phyloP scores from a whole-genome alignment of 2,329 filamentous ascomycete species.

The Fusarium sp. region DNA sequence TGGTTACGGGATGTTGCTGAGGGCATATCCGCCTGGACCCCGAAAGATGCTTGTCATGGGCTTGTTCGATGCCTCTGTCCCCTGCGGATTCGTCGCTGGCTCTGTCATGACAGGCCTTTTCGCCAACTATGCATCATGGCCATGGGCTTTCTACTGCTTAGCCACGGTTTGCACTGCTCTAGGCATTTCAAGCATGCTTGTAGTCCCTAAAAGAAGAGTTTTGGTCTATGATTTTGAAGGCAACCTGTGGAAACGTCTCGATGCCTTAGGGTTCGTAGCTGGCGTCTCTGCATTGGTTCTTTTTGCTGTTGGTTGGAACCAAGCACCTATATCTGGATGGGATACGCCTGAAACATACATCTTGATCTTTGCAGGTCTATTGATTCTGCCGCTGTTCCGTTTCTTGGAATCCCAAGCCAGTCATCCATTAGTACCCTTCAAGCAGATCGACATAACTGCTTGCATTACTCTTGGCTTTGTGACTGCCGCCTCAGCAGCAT shows the following conservation, averaged over 20 bases:
- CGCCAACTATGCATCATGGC: conserved; percentile 39
- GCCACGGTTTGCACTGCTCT: conserved; percentile 37
- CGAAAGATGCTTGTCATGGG: conserved; percentile 42
- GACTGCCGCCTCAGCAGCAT: conserved; percentile 36
- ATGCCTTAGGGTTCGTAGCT: conserved; percentile 28
- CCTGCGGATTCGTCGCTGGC: conserved; percentile 42
- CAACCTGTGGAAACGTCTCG: conserved; percentile 42
- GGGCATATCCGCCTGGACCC: conserved; percentile 42
- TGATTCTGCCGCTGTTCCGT: conserved; percentile 24
- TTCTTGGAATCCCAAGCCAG: conserved; percentile 38
- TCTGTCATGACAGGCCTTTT: conserved; percentile 43
- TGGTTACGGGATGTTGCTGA: conserved; percentile 38
- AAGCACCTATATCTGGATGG: conserved; percentile 37
- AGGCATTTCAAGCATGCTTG: conserved; percentile 37
- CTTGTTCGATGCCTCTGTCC: conserved; percentile 41
- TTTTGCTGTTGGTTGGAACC: conserved; percentile 44
- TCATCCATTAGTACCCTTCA: conserved; percentile 42
- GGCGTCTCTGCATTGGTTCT: conserved; percentile 33
- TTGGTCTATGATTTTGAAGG: conserved; percentile 42
- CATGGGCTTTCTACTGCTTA: conserved; percentile 43
- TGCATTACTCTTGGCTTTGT: conserved; percentile 33
- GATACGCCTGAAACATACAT: conserved; percentile 30
- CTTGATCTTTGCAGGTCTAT: conserved; percentile 33
- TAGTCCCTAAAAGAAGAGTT: conserved; percentile 36
- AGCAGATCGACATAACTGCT: conserved; percentile 34